Evolutionary conservation across 2,329 filamentous ascomycete genomes (phyloP).

Genomic region (Taxawa tesnikishii): DNA sequence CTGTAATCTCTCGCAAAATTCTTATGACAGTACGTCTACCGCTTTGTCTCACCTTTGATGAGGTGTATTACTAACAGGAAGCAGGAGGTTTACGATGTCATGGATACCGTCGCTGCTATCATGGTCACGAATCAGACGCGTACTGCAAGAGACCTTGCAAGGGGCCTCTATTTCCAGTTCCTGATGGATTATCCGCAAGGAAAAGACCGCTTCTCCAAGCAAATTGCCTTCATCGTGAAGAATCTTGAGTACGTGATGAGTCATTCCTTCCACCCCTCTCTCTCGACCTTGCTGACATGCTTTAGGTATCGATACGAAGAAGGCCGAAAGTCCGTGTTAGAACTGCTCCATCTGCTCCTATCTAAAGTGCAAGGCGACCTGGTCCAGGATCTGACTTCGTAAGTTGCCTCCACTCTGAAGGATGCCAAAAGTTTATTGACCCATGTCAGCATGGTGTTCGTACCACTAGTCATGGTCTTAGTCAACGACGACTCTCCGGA

Average conservation of each 20-base stretch:
- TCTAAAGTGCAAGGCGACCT: slow-evolving; percentile 73
- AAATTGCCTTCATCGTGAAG: slow-evolving; percentile 75
- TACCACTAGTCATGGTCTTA: slow-evolving; percentile 73
- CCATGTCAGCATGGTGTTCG: slow-evolving; percentile 68
- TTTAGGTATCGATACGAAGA: too few species aligned
- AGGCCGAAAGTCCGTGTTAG: slow-evolving; percentile 84
- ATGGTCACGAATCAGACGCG: slow-evolving; percentile 96
- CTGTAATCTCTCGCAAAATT: slow-evolving; percentile 73
- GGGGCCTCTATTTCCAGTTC: slow-evolving; percentile 89
- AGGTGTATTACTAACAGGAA: too few species aligned
- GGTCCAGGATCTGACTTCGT: slow-evolving; percentile 73
- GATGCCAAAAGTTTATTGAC: too few species aligned
- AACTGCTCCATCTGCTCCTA: slow-evolving; percentile 76
- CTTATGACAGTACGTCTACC: too few species aligned
- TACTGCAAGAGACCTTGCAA: slow-evolving; percentile 72
- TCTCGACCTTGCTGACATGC: too few species aligned
- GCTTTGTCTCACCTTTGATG: too few species aligned
- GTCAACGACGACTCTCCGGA: slow-evolving; percentile 80
- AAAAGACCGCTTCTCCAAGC: slow-evolving; percentile 77
- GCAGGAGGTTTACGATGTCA: slow-evolving; percentile 76
- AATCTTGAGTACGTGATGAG: slow-evolving; percentile 87
- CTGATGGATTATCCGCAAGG: slow-evolving; percentile 88
- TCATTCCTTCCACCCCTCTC: too few species aligned
- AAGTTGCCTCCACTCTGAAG: too few species aligned
- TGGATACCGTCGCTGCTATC: slow-evolving; percentile 78